These are phyloP conservation scores for Cucurbita ficifolia DNA, from an alignment of 306 rosid species.

Conservation along the genomic window DNA sequence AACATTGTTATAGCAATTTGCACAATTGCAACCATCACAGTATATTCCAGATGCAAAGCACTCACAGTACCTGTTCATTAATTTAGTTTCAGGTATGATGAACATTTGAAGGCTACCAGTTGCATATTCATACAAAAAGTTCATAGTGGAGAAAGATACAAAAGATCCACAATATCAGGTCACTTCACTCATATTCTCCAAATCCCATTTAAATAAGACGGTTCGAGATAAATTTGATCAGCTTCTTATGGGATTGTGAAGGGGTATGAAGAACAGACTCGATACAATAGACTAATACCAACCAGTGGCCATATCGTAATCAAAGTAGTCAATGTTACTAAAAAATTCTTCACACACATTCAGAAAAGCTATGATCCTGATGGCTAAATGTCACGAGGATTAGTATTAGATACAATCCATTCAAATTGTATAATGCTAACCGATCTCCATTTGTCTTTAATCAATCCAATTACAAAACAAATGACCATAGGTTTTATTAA, in stretches of 20 bases:
- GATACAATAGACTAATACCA: background rate
- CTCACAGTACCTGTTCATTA: conserved; percentile 78
- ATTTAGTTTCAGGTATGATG: background rate
- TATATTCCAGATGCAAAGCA: conserved; percentile 97
- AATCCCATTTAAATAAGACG: background rate
- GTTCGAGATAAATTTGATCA: background rate
- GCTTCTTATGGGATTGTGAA: background rate
- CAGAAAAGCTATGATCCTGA: background rate
- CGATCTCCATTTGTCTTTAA: background rate
- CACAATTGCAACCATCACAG: conserved; percentile 95
- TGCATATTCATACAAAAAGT: background rate
- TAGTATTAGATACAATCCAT: background rate
- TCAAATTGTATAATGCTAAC: background rate
- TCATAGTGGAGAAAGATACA: background rate
- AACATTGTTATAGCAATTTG: conserved; percentile 81
- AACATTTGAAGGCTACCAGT: conserved; percentile 12
- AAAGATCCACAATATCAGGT: background rate
- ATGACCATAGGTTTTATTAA: background rate
- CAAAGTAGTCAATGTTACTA: background rate
- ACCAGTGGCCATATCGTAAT: background rate
- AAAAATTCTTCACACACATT: background rate
- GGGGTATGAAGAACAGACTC: background rate
- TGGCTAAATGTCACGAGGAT: background rate
- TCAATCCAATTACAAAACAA: background rate
- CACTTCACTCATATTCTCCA: background rate